Evolutionary conservation across 306 rosid species (phyloP).

Genomic region (Lablab purpureus): DNA sequence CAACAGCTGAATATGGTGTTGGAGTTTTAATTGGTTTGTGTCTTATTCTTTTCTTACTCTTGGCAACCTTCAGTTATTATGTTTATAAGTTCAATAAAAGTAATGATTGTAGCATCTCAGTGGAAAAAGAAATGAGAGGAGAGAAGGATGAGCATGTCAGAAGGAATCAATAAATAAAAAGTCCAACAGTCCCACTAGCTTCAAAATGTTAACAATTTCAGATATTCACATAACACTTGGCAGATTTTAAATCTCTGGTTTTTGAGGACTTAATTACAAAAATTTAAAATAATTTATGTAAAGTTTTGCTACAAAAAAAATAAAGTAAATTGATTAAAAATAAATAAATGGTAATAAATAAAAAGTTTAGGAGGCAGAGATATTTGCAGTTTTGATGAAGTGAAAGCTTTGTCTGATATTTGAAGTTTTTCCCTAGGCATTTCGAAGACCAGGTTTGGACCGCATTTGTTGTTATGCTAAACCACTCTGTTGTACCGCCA

Average conservation of each 20-base stretch:
- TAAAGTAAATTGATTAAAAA: too few relatives aligned
- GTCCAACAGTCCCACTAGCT: too few relatives aligned
- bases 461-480: not conserved
- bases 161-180: too few relatives aligned
- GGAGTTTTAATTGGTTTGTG: not conserved
- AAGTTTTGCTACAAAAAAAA: too few relatives aligned
- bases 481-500: not conserved
- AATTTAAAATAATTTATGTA: too few relatives aligned
- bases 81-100: not conserved
- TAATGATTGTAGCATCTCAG: not conserved
- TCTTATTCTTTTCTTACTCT: not conserved
- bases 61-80: not conserved
- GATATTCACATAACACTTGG: too few relatives aligned
- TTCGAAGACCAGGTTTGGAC: not conserved
- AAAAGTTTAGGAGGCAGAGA: too few relatives aligned
- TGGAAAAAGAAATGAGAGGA: not conserved
- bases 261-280: too few relatives aligned
- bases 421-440: not conserved
- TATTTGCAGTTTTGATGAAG: not conserved
- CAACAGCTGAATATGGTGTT: not conserved
- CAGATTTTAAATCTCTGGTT: too few relatives aligned
- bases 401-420: too few relatives aligned
- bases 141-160: not conserved
- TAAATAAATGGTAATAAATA: too few relatives aligned
- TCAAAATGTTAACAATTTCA: too few relatives aligned